phyloP scores from a whole-genome alignment of 2,329 filamentous ascomycete genomes.

The Fusarium tupiense region DNA sequence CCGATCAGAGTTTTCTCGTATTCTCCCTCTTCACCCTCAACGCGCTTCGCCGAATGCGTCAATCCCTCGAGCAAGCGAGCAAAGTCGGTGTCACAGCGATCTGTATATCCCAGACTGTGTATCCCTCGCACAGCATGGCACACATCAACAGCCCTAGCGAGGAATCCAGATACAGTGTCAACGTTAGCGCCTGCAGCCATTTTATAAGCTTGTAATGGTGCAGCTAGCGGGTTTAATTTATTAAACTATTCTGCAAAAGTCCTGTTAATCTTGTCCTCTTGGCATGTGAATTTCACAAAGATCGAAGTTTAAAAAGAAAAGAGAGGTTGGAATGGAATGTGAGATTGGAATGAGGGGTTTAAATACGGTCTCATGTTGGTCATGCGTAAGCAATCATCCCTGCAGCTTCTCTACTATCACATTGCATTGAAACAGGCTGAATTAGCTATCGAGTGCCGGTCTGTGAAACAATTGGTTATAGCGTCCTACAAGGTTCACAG shows the following conservation, averaged over 20 bases:
- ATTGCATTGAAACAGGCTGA: slow-evolving; percentile 4
- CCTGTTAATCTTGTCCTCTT: background rate
- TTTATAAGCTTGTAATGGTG: slow-evolving; percentile 47
- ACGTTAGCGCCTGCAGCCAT: slow-evolving; percentile 36
- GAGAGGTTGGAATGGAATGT: slow-evolving; percentile 7
- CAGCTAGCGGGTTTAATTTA: slow-evolving; percentile 2
- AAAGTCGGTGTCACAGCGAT: slow-evolving; percentile 11
- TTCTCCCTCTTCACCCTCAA: slow-evolving; percentile 1
- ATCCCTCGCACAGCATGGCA: slow-evolving; percentile 8
- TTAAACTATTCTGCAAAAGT: background rate
- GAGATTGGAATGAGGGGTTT: slow-evolving; percentile 28
- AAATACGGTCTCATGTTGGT: slow-evolving; percentile 23
- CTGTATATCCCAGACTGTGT: slow-evolving; percentile 4
- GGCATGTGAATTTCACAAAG: background rate
- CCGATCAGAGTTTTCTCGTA: background rate
- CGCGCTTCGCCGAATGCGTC: slow-evolving; percentile 1
- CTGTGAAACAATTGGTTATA: slow-evolving; percentile 5
- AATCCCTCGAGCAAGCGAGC: background rate
- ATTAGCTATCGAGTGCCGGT: background rate
- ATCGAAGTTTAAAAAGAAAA: background rate
- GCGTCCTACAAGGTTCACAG: slow-evolving; percentile 20
- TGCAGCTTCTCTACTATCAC: background rate
- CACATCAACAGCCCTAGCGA: slow-evolving; percentile 24
- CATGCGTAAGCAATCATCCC: slow-evolving; percentile 17
- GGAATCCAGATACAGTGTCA: slow-evolving; percentile 21